Base-by-base conservation (phyloP, 345 rosid species). In the Populus ilicifolia region DNA sequence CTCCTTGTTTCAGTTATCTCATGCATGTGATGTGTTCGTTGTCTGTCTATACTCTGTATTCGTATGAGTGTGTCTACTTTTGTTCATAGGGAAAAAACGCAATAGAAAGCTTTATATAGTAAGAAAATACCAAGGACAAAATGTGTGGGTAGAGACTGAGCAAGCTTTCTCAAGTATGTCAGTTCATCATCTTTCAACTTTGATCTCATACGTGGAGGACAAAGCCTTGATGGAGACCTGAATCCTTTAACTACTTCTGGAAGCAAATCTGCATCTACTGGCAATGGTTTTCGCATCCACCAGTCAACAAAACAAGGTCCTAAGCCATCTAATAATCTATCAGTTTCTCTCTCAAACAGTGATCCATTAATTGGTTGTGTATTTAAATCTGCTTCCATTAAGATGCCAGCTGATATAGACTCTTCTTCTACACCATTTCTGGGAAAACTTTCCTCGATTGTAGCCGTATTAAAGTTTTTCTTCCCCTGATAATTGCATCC, bases 221-320 rank as follows among this genome's bases (percentile, higher is more conserved):
- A 86, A 70, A 84, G 87, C 86, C 98, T 88, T 62, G 80, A 54
- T 14, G 95, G 95, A 79, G 89, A 83, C 84, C n/a, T 85, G 80
- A 87, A 93, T 72, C 97, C 91, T 62, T 86, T 82, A 76, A 93
- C 90, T 62, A 85, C 84, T 83, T 84, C 81, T 13, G 95, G 94
- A 79, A 93, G 95, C 84, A 89, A 81, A 81, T 93, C 97, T 67
- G 88, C 98, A 80, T 93, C 98, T 72, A 92, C 89, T 2, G 98
- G 98, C 85, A 92, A 83, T 67, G 98, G 98, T 87, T 89, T 92
- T 71, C 82, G 81, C 97, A 89, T 92, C 98, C 98, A 93, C 98
- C 98, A 92, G 83, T 93, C 98, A 76, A 86, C 79, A 82, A 84
- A 93, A 43, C 97, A 89, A 81, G 97, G 97, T 30, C 97, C 98